These are phyloP conservation scores for Suillus sp. DNA, from an alignment of 768 basidiomycete species.

Conservation along the genomic window DNA sequence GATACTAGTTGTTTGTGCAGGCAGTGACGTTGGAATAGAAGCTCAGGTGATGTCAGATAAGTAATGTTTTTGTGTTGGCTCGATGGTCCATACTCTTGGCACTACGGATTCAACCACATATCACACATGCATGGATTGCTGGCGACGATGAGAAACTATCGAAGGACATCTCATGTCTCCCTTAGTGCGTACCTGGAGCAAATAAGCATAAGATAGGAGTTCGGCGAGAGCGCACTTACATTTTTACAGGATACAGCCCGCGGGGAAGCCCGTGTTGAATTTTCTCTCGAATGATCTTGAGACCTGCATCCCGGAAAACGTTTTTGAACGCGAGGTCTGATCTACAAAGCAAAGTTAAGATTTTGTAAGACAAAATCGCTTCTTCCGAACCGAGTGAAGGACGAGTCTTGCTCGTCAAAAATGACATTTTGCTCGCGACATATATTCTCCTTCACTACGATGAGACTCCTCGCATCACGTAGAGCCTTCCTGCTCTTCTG, in stretches of 20 bases:
- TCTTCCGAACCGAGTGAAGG: constrained; percentile 71
- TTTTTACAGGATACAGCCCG: constrained; percentile 84
- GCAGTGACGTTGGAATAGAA: background rate
- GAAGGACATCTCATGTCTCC: background rate
- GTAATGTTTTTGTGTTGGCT: background rate
- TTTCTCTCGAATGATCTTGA: constrained; percentile 71
- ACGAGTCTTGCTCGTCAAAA: constrained; percentile 89
- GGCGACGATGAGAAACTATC: background rate
- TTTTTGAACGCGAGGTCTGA: constrained; percentile 83
- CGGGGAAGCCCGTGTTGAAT: constrained; percentile 82
- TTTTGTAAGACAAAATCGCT: background rate
- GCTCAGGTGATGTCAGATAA: background rate
- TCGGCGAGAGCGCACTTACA: constrained; percentile 49
- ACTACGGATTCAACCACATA: background rate
- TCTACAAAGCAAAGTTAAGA: constrained; percentile 42
- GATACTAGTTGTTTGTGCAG: too few species aligned
- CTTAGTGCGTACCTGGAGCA: constrained; percentile 29
- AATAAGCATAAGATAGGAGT: background rate
- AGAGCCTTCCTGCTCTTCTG: constrained; percentile 62
- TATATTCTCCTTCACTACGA: constrained; percentile 92
- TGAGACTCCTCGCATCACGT: constrained; percentile 48
- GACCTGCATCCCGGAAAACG: constrained; percentile 72
- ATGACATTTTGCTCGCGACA: constrained; percentile 65
- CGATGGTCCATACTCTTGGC: background rate
- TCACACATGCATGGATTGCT: background rate